Percentiles rank a stretch among this genome's conserved stretches.
These are phyloP conservation scores for Emydomyces testavorans DNA, from an alignment of 2,329 filamentous ascomycete genomes.

Conservation along the genomic window DNA sequence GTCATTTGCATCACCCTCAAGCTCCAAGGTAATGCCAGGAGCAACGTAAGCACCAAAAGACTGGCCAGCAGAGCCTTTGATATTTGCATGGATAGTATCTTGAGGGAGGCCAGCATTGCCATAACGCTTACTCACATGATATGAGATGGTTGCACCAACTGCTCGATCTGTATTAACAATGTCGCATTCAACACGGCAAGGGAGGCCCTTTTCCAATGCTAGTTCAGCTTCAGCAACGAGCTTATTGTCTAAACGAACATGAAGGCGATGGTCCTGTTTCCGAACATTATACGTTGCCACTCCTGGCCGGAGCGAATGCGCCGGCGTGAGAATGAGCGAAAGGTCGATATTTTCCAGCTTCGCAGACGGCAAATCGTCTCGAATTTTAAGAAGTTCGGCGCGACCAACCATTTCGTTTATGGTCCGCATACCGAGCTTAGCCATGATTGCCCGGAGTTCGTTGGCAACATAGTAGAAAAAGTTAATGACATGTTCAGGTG, in stretches of 20 bases:
- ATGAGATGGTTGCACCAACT: slow-evolving; percentile 84
- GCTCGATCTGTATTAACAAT: slow-evolving; percentile 94
- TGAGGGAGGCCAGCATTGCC: slow-evolving; percentile 79
- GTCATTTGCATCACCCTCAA: slow-evolving; percentile 92
- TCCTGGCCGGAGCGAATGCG: slow-evolving; percentile 87
- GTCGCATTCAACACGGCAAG: slow-evolving; percentile 87
- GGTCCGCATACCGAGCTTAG: slow-evolving; percentile 82
- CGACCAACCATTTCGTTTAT: slow-evolving; percentile 97
- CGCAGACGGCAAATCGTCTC: slow-evolving; percentile 73
- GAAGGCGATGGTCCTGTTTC: slow-evolving; percentile 91
- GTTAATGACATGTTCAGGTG: slow-evolving; percentile 94
- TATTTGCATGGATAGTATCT: slow-evolving; percentile 91
- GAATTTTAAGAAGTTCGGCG: slow-evolving; percentile 72
- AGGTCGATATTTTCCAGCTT: slow-evolving; percentile 92
- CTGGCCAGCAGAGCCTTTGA: slow-evolving; percentile 91
- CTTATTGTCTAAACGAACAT: slow-evolving; percentile 91
- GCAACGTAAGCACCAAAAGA: slow-evolving; percentile 93
- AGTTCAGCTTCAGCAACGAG: slow-evolving; percentile 90
- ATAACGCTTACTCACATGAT: slow-evolving; percentile 87
- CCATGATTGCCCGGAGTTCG: slow-evolving; percentile 93
- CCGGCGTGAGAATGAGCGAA: slow-evolving; percentile 83
- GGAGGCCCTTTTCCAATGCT: slow-evolving; percentile 85
- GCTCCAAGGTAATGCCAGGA: slow-evolving; percentile 82
- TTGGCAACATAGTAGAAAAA: slow-evolving; percentile 98
- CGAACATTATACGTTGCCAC: slow-evolving; percentile 96